Conservation (phyloP, 1,284 basidiomycete genomes). For the Tylopilus sp. region DNA sequence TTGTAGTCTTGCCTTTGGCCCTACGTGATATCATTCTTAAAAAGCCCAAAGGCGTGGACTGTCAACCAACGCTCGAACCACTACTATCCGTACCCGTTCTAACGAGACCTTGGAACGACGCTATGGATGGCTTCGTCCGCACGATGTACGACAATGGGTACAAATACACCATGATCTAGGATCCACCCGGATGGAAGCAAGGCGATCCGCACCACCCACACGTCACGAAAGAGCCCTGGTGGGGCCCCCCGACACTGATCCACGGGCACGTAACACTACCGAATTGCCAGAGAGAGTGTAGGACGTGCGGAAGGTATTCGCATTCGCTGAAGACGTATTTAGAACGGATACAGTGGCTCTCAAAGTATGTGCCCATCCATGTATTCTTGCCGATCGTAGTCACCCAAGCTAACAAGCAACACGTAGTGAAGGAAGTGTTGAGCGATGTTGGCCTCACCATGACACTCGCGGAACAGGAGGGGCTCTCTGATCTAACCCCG, state of each 20-base stretch:
- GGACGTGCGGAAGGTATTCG: background rate
- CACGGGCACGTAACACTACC: background rate
- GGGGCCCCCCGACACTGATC: no score
- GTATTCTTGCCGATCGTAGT: background rate
- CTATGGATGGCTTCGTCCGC: no score
- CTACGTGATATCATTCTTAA: no score
- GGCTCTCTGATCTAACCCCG: no score
- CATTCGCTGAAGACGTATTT: constrained; percentile 12
- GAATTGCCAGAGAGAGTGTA: background rate
- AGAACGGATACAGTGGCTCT: constrained; percentile 10
- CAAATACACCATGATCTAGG: constrained; percentile 3
- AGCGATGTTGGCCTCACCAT: constrained; percentile 3
- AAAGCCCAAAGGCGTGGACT: no score
- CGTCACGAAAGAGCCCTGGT: background rate
- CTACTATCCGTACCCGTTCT: no score
- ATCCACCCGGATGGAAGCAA: constrained; percentile 2
- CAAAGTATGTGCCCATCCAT: constrained; percentile 2
- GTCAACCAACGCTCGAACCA: no score
- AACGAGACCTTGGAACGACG: no score
- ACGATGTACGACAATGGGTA: no score
- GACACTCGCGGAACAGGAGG: no score
- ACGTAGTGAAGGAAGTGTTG: constrained; percentile 3
- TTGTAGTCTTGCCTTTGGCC: no score
- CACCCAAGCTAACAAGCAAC: background rate
- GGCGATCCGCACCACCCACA: constrained; percentile 2